A percentile compares a stretch with the other conserved stretches of the same genome.
Evolutionary conservation across 352 stramenopile genomes (phyloP).

Genomic region (Salisapilia sapeloensis): DNA sequence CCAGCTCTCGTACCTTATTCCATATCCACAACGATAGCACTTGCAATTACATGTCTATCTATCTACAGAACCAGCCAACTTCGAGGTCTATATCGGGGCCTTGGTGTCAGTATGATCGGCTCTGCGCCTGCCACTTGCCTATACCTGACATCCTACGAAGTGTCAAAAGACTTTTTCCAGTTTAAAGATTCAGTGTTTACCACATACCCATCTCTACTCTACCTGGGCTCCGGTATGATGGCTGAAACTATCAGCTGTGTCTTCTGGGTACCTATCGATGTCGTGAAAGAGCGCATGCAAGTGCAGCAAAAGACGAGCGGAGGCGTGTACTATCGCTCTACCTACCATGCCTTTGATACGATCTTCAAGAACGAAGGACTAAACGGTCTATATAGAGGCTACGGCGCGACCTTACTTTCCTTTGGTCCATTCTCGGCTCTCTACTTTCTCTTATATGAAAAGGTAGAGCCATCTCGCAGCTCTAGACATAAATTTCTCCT

Average conservation of each 20-base stretch:
- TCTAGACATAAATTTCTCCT: background rate
- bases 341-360: slow-evolving; percentile 75
- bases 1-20: slow-evolving; percentile 16
- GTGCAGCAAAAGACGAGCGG: slow-evolving; percentile 48
- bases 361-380: slow-evolving; percentile 86
- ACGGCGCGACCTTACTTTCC: slow-evolving; percentile 88
- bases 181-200: slow-evolving; percentile 15
- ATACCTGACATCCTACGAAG: slow-evolving; percentile 95
- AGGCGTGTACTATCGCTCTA: slow-evolving; percentile 83
- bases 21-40: background rate
- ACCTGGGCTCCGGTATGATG: slow-evolving; percentile 51
- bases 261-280: slow-evolving; percentile 98
- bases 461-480: slow-evolving; percentile 7
- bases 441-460: slow-evolving; percentile 97
- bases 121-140: slow-evolving; percentile 91
- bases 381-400: slow-evolving; percentile 89
- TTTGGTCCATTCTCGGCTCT: slow-evolving; percentile 96
- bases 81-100: slow-evolving; percentile 87
- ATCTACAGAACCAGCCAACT: slow-evolving; percentile 9
- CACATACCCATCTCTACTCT: slow-evolving; percentile 34
- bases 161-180: slow-evolving; percentile 46
- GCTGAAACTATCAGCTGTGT: slow-evolving; percentile 83
- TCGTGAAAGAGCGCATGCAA: slow-evolving; percentile 97
- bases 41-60: too few relatives aligned
- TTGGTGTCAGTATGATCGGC: slow-evolving; percentile 88